Percentiles rank a stretch among this genome's conserved stretches.
Conservation (phyloP, 768 basidiomycete species). For the Pleurotus ostreatus region DNA sequence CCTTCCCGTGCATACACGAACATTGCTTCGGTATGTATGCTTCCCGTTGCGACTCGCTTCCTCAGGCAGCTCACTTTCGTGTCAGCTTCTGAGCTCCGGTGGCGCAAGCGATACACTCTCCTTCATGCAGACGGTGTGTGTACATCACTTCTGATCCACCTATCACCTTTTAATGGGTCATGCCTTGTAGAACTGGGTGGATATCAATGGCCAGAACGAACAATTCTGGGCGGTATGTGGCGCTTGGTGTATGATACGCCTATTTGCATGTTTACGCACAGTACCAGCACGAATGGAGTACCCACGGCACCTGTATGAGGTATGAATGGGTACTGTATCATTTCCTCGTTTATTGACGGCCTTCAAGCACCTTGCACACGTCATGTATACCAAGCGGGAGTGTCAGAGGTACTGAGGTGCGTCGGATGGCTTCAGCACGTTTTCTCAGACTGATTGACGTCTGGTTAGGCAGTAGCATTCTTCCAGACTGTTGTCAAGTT, state of each 20-base stretch:
- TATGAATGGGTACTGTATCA: slow-evolving; percentile 9
- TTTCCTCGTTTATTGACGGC: background rate
- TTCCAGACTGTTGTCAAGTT: slow-evolving; percentile 52
- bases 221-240: slow-evolving; percentile 62
- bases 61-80: background rate
- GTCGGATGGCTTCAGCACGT: background rate
- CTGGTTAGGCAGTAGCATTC: slow-evolving; percentile 53
- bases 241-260: background rate
- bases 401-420: slow-evolving; percentile 55
- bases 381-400: slow-evolving; percentile 55
- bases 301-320: slow-evolving; percentile 62
- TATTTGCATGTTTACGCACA: slow-evolving; percentile 5
- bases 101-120: slow-evolving; percentile 55
- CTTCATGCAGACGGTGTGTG: slow-evolving; percentile 51
- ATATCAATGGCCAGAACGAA: slow-evolving; percentile 55
- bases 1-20: slow-evolving; percentile 41
- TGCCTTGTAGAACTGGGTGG: slow-evolving; percentile 45
- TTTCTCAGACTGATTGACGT: background rate
- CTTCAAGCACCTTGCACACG: slow-evolving; percentile 52
- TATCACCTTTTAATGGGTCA: background rate
- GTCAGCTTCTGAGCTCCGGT: slow-evolving; percentile 49
- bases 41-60: background rate
- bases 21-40: slow-evolving; percentile 38
- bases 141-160: background rate
- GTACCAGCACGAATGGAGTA: slow-evolving; percentile 63